Evolutionary conservation across 768 basidiomycete genomes (phyloP).

Genomic region (Termitomyces bulborhizus): DNA sequence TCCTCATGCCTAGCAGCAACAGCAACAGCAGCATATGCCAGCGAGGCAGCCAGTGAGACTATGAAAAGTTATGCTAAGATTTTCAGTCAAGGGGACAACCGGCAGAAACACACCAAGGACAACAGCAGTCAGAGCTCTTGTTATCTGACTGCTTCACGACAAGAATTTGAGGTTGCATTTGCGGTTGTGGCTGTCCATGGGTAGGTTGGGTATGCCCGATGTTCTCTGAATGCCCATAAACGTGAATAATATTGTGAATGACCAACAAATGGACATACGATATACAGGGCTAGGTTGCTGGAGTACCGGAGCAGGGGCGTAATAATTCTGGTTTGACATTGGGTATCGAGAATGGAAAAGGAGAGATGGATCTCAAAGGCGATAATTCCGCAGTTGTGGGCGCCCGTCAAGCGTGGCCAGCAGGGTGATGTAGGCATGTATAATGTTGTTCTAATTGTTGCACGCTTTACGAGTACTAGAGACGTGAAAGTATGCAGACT

Average conservation of each 20-base stretch:
- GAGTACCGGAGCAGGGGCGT: not conserved
- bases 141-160: not conserved
- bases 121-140: not conserved
- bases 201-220: not conserved
- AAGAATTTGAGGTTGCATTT: not conserved
- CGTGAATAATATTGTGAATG: not conserved
- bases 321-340: not conserved
- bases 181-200: not conserved
- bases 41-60: not conserved
- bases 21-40: not conserved
- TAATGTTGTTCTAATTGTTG: too few species aligned
- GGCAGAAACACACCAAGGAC: not conserved
- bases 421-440: too few species aligned
- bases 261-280: not conserved
- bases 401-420: not conserved
- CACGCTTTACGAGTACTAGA: too few species aligned
- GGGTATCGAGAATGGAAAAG: too few species aligned
- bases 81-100: not conserved
- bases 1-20: not conserved
- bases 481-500: too few species aligned
- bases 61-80: not conserved
- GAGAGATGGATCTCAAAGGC: not conserved
- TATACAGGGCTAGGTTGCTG: not conserved
- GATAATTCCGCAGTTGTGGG: not conserved
- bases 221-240: not conserved